Base-by-base conservation (phyloP, 441 rosid species). In the Euphorbia schlechtendalii region DNA sequence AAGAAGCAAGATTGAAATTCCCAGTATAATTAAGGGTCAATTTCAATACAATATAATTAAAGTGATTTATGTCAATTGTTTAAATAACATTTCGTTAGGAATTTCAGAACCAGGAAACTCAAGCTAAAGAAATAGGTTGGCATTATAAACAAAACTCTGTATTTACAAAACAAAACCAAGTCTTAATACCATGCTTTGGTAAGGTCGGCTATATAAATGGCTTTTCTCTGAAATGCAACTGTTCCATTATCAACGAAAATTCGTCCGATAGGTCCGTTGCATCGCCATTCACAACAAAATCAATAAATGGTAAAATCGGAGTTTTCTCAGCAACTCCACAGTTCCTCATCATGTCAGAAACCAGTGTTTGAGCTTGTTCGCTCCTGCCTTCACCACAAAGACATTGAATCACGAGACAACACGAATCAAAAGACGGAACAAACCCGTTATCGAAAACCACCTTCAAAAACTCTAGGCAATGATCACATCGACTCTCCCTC, bases 401-500 rank as follows among this genome's bases (percentile, higher is more conserved):
- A 20, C 84, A 68, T 58, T 70, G 72, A 71, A 82, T 69, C 67
- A 80, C 71, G 54, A 66, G 63, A 49, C 74, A 66, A 38, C 72
- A 78, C 24, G 81, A 70, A 46, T 71, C 74, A 46, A 80, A 77
- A 49, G 80, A 69, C 17, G 84, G 81, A 52, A 67, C 54, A 59
- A 65, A 80, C 34, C 83, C 78, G 12, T 52, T 45, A n/a, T 28
- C 45, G 5, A 80, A 56, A 45, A 78, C 65, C 55, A 61, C 24
- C 1, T 59, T 57, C 65, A 82, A 69, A 58, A 78, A 67, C 66
- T 74, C 73, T n/a, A 74, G 15, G 69, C 80, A 72, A 25, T 72
- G 41, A 8, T 21, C 70, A 41, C 71, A 71, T 56, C 67, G 63
- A 62, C 65, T 17, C 70, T 59, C 63, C 71, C 27, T 68, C 66